A percentile compares a stretch with the other conserved stretches of the same genome.
phyloP scores from a whole-genome alignment of 2,329 filamentous ascomycete species.

The Neoscytalidium dimidiatum region DNA sequence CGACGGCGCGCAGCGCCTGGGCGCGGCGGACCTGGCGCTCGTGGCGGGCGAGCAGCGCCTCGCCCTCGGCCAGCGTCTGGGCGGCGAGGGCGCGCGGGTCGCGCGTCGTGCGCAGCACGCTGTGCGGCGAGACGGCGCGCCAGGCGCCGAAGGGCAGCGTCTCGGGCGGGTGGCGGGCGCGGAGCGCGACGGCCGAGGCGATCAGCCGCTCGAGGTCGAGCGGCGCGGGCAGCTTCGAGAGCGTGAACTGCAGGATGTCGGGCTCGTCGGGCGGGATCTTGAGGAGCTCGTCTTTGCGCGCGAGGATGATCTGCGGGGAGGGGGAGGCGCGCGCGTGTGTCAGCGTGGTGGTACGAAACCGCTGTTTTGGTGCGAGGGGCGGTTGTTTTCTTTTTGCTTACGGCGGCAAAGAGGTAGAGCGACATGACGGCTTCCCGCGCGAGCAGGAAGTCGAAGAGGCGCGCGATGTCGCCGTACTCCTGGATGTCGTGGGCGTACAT shows the following conservation, averaged over 20 bases:
- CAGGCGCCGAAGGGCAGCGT: conserved; percentile 65
- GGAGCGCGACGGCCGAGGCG: conserved; percentile 63
- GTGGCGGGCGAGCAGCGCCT: conserved; percentile 69
- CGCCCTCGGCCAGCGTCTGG: conserved; percentile 67
- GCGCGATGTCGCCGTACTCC: conserved; percentile 82
- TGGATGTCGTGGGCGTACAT: conserved; percentile 97
- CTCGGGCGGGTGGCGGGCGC: conserved; percentile 69
- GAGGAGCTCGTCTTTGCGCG: conserved; percentile 80
- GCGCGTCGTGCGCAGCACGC: conserved; percentile 82
- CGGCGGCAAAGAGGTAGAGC: conserved; percentile 79
- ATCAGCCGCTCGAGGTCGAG: conserved; percentile 82
- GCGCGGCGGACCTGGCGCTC: conserved; percentile 68
- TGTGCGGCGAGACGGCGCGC: conserved; percentile 70
- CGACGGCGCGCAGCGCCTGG: conserved; percentile 57
- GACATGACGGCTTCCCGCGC: conserved; percentile 84
- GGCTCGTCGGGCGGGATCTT: conserved; percentile 80
- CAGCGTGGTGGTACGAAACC: conserved; percentile 11
- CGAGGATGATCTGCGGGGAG: conserved; percentile 67
- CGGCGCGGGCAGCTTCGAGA: conserved; percentile 79
- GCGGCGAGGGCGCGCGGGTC: conserved; percentile 50
- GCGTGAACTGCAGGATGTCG: conserved; percentile 86
- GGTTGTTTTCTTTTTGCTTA: no score
- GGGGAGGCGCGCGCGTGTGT: not conserved
- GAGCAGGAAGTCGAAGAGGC: conserved; percentile 89
- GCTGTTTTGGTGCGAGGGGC: not conserved